These are phyloP conservation scores for Diutina sp. DNA, from an alignment of 1,139 yeast genomes.

Conservation along the genomic window DNA sequence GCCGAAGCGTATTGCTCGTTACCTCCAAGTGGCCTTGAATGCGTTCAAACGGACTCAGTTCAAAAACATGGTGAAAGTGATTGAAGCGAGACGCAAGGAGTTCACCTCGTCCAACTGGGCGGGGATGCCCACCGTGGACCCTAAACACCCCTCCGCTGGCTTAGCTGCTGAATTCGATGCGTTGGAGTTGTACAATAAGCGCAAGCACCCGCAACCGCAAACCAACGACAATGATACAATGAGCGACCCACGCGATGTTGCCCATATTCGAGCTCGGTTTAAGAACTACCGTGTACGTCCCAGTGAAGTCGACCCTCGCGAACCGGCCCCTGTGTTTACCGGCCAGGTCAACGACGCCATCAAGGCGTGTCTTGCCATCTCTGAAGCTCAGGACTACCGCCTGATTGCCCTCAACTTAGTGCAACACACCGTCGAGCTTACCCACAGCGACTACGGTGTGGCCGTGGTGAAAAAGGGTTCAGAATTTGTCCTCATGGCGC, in stretches of 20 bases:
- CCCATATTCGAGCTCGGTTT: not conserved
- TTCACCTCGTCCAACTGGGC: constrained; percentile 14
- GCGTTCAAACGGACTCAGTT: not conserved
- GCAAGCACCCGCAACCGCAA: not conserved
- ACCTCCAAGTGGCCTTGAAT: not conserved
- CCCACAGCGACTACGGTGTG: constrained; percentile 35
- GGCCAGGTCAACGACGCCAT: constrained; percentile 18
- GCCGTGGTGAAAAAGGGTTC: constrained; percentile 16
- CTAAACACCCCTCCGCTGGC: not conserved
- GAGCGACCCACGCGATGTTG: not conserved
- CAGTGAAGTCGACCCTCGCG: not conserved
- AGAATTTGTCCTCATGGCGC: not conserved
- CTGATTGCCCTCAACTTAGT: constrained; percentile 27
- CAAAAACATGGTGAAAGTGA: constrained; percentile 2
- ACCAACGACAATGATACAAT: not conserved
- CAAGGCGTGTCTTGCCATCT: constrained; percentile 35
- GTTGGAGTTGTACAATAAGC: not conserved
- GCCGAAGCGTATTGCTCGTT: constrained; percentile 4
- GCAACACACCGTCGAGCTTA: constrained; percentile 25
- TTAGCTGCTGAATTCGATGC: not conserved
- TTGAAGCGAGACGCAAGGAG: constrained; percentile 10
- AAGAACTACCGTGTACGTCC: not conserved
- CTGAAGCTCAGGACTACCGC: constrained; percentile 31
- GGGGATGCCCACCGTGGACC: constrained; percentile 11
- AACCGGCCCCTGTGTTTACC: not conserved